Base-by-base conservation (phyloP, 305 asterid species). In the Stenogyne calaminthoides region DNA sequence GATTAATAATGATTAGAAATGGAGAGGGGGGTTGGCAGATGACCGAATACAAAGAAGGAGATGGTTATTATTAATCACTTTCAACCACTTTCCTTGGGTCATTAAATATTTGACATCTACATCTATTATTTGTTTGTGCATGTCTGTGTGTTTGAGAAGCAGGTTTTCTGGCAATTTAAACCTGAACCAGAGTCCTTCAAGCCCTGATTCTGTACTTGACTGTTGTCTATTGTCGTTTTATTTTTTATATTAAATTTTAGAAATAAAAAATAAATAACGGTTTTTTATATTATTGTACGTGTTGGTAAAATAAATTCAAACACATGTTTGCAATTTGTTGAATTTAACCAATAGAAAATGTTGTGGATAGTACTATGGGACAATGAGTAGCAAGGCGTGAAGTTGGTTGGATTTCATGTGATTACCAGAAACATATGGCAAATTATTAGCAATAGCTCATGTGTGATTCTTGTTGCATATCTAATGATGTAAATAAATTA, bases 11-110 rank as follows among this genome's bases (percentile, higher is more conserved):
- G 16, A 55, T 11, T 16, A 6, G 47, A 37, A 22, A 44, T 2
- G 63, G 2, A 9, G 47, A 20, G 60, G 10, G 51, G 40, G 32
- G 79, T 67, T 75, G 79, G 79, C 69, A 67, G 69, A 15, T 66
- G 68, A 57, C 64, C 39, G 57, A 61, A 8, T 10, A 58, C 6
- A 9, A 25, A 14, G 9, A 15, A 3, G 10, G 16, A n/a, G n/a
- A n/a, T n/a, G 44, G 37, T 1, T 70, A 9, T 22, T 34, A 61
- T 57, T 67, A 42, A 66, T 67, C 39, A 58, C 37, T 37, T 36
- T 47, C 79, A 75, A 75, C 79, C 3, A 59, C 79, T 42, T 22
- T 9, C 47, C 9, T 14, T 14, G 9, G n/a, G 11, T 36, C 47
- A 58, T 58, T 58, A 27, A 58, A 27, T 27, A 12, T 46, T 0